Conservation (phyloP, 2,329 filamentous ascomycete species). For the Talaromyces sp. region DNA sequence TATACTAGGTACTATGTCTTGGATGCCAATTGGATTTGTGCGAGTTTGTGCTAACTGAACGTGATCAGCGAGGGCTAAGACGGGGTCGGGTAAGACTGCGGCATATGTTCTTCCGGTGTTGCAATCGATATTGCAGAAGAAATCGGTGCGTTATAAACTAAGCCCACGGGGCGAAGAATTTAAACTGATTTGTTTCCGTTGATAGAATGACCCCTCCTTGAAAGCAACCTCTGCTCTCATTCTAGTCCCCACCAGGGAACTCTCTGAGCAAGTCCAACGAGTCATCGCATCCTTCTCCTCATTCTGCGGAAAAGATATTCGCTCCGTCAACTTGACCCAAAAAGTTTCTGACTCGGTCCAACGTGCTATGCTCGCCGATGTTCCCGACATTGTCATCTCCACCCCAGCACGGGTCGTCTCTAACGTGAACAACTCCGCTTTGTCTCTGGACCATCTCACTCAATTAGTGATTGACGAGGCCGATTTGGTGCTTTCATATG, state of each 20-base stretch:
- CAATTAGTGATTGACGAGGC: slow-evolving; percentile 91
- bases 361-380: slow-evolving; percentile 76
- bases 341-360: slow-evolving; percentile 88
- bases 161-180: not conserved
- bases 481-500: slow-evolving; percentile 88
- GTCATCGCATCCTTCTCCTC: slow-evolving; percentile 70
- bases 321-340: slow-evolving; percentile 80
- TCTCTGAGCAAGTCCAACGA: slow-evolving; percentile 85
- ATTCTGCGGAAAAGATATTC: slow-evolving; percentile 81
- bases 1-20: slow-evolving; percentile 57
- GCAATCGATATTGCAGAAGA: slow-evolving; percentile 75
- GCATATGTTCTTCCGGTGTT: slow-evolving; percentile 90
- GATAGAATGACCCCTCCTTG: slow-evolving; percentile 34
- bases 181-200: not conserved
- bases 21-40: no score
- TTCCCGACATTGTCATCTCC: slow-evolving; percentile 83
- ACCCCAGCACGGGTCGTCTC: slow-evolving; percentile 81
- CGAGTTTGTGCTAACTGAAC: slow-evolving; percentile 20
- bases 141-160: slow-evolving; percentile 51
- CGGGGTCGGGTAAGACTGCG: slow-evolving; percentile 95
- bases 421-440: slow-evolving; percentile 68
- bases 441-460: slow-evolving; percentile 68
- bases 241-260: slow-evolving; percentile 88
- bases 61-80: slow-evolving; percentile 73
- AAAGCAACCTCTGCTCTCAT: slow-evolving; percentile 70